Conservation (phyloP, 495 filamentous ascomycete genomes). For the Geoglossum glabrum region DNA sequence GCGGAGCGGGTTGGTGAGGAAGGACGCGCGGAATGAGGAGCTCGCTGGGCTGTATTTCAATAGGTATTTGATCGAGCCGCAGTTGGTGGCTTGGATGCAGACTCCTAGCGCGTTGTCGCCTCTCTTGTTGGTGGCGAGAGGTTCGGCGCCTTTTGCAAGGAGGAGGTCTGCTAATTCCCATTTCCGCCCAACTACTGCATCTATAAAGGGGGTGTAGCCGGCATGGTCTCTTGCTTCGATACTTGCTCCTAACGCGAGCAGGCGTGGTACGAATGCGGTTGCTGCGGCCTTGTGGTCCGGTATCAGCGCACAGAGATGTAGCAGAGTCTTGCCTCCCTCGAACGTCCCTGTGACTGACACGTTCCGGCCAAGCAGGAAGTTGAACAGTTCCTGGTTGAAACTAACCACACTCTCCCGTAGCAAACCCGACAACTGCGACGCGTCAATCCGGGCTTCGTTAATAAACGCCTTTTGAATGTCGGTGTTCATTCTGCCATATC, state of each 20-base stretch:
- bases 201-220: constrained; percentile 13
- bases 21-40: constrained; percentile 7
- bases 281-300: constrained; percentile 10
- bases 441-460: constrained; percentile 4
- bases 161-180: constrained; percentile 14
- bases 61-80: constrained; percentile 12
- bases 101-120: constrained; percentile 13
- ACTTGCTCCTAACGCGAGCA: constrained; percentile 7
- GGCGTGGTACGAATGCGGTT: constrained; percentile 9
- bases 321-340: constrained; percentile 9
- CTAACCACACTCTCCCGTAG: constrained; percentile 11
- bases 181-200: constrained; percentile 13
- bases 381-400: constrained; percentile 1
- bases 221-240: constrained; percentile 7
- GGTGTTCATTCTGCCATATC: constrained; percentile 13
- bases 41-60: constrained; percentile 11
- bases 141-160: constrained; percentile 10
- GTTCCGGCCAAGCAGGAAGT: constrained; percentile 7
- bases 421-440: constrained; percentile 5
- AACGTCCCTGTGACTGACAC: constrained; percentile 6
- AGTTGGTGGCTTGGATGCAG: constrained; percentile 13
- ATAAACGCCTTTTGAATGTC: constrained; percentile 13
- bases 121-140: constrained; percentile 9
- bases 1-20: constrained; percentile 11
- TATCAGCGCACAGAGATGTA: constrained; percentile 14